Conservation (phyloP, 805 yeast genomes). For the Schizosaccharomyces pombe region ASM294v3 CU329670.1:1587501-1588000, state of each 20-base stretch:
- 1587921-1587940: conserved; percentile 30
- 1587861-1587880: conserved; percentile 37
- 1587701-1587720: conserved; percentile 51
- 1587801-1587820: conserved; percentile 43
- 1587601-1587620: neutral
- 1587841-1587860: conserved; percentile 39
- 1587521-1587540: neutral
- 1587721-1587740: conserved; percentile 68
- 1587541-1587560: neutral
- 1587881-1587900: conserved; percentile 17
- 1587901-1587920: conserved; percentile 16
- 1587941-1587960: conserved; percentile 40
- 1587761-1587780: conserved; percentile 19
- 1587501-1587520: conserved; percentile 3
- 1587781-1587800: conserved; percentile 52
- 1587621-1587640: conserved; percentile 1
- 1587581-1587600: neutral
- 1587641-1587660: neutral
- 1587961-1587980: conserved; percentile 29
- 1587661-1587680: conserved; percentile 14
- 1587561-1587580: neutral
- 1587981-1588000: conserved; percentile 84
- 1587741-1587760: conserved; percentile 19
- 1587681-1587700: conserved; percentile 62
- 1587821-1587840: conserved; percentile 61